phyloP scores from a whole-genome alignment of 331 rosid species.

The Quercus phellos region DNA sequence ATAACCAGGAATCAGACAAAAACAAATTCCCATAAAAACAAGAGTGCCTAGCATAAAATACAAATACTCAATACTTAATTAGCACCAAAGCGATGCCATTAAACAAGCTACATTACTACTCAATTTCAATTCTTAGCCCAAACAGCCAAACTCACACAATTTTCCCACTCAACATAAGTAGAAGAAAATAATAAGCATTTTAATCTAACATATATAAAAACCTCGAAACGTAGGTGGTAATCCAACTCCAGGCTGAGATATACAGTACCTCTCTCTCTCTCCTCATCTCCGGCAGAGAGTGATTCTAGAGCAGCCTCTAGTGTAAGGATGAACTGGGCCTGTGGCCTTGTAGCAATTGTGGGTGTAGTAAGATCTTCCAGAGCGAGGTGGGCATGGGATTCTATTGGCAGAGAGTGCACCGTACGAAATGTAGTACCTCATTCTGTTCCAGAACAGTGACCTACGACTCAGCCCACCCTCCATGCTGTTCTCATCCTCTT shows the following conservation, averaged over 20 bases:
- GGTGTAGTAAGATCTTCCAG: constrained; percentile 88
- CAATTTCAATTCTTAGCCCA: background rate
- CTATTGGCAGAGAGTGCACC: constrained; percentile 88
- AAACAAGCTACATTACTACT: background rate
- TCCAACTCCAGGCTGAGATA: background rate
- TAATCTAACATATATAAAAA: background rate
- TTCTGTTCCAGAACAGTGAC: constrained; percentile 67
- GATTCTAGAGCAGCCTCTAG: constrained; percentile 66
- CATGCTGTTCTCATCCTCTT: constrained; percentile 6
- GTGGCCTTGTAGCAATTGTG: constrained; percentile 72
- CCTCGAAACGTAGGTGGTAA: no score
- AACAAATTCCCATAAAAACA: background rate
- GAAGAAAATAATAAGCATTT: background rate
- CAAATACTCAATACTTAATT: background rate
- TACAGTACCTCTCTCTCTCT: background rate
- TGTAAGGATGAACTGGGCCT: constrained; percentile 74
- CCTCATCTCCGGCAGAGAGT: constrained; percentile 70
- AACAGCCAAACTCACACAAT: background rate
- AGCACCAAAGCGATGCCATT: constrained; percentile 17
- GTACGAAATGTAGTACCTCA: constrained; percentile 71
- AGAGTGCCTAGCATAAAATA: background rate
- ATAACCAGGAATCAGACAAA: background rate
- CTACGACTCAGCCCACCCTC: constrained; percentile 45
- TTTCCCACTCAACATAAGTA: background rate
- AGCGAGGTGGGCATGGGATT: constrained; percentile 90